Evolutionary conservation across 179 eudicot genomes (phyloP).

Genomic region (Vitellaria paradoxa): DNA sequence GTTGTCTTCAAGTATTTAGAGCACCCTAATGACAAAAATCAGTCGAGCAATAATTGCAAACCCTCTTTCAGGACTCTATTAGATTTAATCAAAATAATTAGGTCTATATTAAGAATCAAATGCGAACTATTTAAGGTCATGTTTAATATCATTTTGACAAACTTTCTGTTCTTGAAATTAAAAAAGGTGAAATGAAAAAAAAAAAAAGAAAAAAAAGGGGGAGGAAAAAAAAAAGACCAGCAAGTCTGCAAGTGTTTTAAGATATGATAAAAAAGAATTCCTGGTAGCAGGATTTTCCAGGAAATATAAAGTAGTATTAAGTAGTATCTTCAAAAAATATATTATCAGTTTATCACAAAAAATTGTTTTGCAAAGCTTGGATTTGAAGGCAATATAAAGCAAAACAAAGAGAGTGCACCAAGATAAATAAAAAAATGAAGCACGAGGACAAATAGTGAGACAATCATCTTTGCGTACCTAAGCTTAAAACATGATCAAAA

Average conservation of each 20-base stretch:
- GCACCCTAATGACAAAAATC: not conserved
- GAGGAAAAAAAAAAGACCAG: too few species aligned
- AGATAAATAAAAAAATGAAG: not conserved
- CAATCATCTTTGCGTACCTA: slow-evolving; percentile 7
- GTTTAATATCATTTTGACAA: too few species aligned
- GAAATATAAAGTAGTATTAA: not conserved
- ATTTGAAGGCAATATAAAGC: not conserved
- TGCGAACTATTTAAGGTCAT: too few species aligned
- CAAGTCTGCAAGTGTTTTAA: not conserved
- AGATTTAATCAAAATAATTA: not conserved
- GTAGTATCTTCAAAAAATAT: too few species aligned
- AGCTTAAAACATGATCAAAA: not conserved
- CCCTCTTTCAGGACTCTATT: not conserved
- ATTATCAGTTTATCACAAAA: not conserved
- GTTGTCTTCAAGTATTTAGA: slow-evolving; percentile 1
- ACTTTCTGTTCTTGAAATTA: too few species aligned
- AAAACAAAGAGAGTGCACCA: not conserved
- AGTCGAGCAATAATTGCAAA: not conserved
- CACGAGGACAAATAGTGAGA: not conserved
- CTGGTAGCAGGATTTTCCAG: too few species aligned
- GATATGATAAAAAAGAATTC: not conserved
- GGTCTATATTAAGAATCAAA: not conserved
- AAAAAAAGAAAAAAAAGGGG: too few species aligned
- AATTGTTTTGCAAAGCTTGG: not conserved
- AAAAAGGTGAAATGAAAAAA: not conserved